Conservation (phyloP, 441 rosid genomes). For the Populus hybrid region DNA sequence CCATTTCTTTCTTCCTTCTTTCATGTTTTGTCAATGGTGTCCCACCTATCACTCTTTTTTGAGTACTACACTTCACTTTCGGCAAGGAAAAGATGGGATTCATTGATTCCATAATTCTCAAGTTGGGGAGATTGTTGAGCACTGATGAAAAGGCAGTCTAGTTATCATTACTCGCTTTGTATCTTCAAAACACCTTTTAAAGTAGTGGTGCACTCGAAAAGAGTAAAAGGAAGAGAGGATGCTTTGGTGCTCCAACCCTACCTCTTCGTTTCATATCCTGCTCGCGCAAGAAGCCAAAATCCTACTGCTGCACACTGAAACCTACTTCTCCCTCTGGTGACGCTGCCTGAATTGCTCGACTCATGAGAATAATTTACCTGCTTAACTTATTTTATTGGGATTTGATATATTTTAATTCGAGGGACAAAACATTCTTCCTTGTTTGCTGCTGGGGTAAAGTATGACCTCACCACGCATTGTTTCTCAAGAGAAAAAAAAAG, state of each 20-base stretch:
- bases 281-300: background rate
- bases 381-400: background rate
- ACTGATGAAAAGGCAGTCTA: slow-evolving; percentile 24
- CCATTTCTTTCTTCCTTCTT: background rate
- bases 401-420: background rate
- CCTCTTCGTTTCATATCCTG: background rate
- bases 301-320: background rate
- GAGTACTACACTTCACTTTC: slow-evolving; percentile 19
- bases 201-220: slow-evolving; percentile 29
- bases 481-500: background rate
- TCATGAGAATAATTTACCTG: background rate
- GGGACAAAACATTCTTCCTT: slow-evolving; percentile 16
- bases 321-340: background rate
- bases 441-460: slow-evolving; percentile 11
- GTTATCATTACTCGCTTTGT: background rate
- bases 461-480: background rate
- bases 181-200: slow-evolving; percentile 7
- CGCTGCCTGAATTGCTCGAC: background rate
- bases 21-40: background rate
- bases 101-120: slow-evolving; percentile 21
- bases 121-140: slow-evolving; percentile 27
- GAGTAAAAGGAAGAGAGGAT: background rate
- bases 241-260: background rate
- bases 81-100: slow-evolving; percentile 16
- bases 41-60: slow-evolving; percentile 8